Percentiles rank a stretch among this genome's conserved stretches.
These are phyloP conservation scores for Lodderomyces elongisporus DNA, from an alignment of 1,139 yeast genomes.

Conservation along the genomic window DNA sequence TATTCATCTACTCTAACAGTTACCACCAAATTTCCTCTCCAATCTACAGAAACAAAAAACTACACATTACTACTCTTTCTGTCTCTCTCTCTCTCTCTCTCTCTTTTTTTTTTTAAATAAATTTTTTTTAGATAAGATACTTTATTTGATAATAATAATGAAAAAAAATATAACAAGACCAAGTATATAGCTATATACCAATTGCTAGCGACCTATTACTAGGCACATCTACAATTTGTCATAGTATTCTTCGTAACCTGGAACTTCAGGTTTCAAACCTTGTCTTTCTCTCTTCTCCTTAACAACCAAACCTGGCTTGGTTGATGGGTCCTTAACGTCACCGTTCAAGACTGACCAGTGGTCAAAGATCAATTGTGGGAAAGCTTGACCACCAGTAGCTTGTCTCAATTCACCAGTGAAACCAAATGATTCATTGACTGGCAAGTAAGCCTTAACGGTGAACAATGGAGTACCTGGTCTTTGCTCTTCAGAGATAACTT, in stretches of 20 bases:
- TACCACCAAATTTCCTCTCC: too few species aligned
- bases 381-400: slow-evolving; percentile 99
- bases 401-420: slow-evolving; percentile 99
- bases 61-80: neutral
- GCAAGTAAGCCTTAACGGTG: slow-evolving; percentile 98
- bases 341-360: slow-evolving; percentile 93
- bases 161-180: neutral
- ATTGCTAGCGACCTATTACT: too few species aligned
- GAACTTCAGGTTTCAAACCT: slow-evolving; percentile 95
- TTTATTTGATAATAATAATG: neutral
- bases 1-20: too few species aligned
- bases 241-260: slow-evolving; percentile 99
- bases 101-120: too few species aligned
- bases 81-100: too few species aligned
- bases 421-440: slow-evolving; percentile 99
- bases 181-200: too few species aligned
- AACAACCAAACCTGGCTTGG: slow-evolving; percentile 96
- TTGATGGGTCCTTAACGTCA: slow-evolving; percentile 85
- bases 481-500: slow-evolving; percentile 97
- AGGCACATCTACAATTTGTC: slow-evolving; percentile 93
- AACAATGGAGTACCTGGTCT: slow-evolving; percentile 99
- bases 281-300: slow-evolving; percentile 89
- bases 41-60: too few species aligned
- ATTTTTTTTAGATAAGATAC: neutral
- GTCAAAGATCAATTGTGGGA: slow-evolving; percentile 99